Conservation (phyloP, 805 yeast species). For the Naumovozyma baii region DNA sequence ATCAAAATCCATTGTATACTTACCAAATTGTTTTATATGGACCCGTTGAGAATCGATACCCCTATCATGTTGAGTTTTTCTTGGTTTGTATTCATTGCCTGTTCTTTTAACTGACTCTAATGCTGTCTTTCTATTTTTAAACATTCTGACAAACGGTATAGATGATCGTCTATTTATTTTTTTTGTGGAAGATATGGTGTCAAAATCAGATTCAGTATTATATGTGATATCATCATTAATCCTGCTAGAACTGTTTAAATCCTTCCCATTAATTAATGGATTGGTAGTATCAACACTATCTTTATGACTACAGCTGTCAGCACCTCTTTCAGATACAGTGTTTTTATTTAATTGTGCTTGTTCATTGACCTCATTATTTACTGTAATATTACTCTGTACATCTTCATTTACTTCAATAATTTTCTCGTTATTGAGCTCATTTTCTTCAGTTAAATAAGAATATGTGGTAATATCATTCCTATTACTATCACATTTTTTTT, state of each 20-base stretch:
- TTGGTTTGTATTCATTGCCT: neutral
- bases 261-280: neutral
- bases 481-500: no score
- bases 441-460: neutral
- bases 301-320: neutral
- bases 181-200: conserved; percentile 6
- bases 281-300: neutral
- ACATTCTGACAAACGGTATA: conserved; percentile 20
- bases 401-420: neutral
- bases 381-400: neutral
- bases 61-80: neutral
- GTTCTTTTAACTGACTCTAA: neutral
- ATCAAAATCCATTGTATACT: conserved; percentile 24
- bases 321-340: neutral
- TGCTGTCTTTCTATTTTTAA: conserved; percentile 14
- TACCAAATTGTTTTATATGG: conserved; percentile 6
- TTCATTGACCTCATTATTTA: neutral
- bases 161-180: conserved; percentile 9
- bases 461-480: no score
- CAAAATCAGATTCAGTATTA: conserved; percentile 10
- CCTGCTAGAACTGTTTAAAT: neutral
- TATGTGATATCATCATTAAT: neutral
- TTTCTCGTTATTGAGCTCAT: neutral
- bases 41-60: neutral
- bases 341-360: no score